Evolutionary conservation across 202 grass and related monocot genomes (phyloP), one percentile per base, ranked within the genome.

Genomic region (Digitaria exilis): DNA sequence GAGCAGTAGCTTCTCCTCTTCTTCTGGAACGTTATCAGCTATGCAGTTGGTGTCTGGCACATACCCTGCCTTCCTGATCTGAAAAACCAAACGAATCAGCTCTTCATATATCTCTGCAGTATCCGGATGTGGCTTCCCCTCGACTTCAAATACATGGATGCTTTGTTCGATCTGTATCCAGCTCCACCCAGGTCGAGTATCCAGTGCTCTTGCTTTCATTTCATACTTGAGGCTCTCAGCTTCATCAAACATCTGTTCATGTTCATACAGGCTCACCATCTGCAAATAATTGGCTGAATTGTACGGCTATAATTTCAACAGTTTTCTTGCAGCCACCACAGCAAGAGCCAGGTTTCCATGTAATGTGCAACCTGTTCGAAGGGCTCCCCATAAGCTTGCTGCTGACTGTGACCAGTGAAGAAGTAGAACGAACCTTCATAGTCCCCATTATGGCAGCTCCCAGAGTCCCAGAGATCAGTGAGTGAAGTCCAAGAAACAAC

Each of bases 211-310:
- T 18, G 88, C 92, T 78, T 86, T 89, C 91, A 94, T 97, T 9
- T 81, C 87, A 31, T 87, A 85, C 69, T 90, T 97, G 25, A 97
- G 58, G 75, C 89, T 85, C 82, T 94, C 90, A 54, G 90, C 95
- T 79, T 92, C 95, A 30, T 94, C 95, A 77, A 66, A 93, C 88
- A 86, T 91, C 48, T 91, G 83, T 13, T 81, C 66, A 24, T 75
- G 60, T 42, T 89, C 92, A 2, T 97, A 97, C 58, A 97, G 45
- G 65, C 75, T 92, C 60, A 94, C 92, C 90, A 97, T 97, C 74
- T 84, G 63, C 79, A 94, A 63, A 81, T 94, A 94, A 77, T 92
- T 94, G 59, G 92, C 92, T 22, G 92, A 88, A 79, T 97, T 94
- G 57, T 91, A 84, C 4, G 90, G 92, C 89, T 97, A 90, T 3